Evolutionary conservation across 2,329 filamentous ascomycete genomes (phyloP).

Genomic region (Ophiostoma quercus): DNA sequence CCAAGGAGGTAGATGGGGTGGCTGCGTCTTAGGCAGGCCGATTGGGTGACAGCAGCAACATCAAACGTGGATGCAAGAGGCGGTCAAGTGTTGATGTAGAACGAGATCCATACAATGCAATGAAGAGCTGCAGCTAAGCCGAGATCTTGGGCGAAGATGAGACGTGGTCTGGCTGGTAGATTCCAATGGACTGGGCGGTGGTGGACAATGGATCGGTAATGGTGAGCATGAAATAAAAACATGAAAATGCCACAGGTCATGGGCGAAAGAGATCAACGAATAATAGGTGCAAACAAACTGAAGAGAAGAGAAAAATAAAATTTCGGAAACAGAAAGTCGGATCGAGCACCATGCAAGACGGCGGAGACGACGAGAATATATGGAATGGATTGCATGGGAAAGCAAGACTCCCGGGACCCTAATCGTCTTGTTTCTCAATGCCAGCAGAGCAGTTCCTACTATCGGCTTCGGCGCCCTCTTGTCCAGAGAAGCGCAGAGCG

Average conservation of each 20-base stretch:
- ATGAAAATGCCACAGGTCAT: not conserved
- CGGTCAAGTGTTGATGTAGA: constrained; percentile 2
- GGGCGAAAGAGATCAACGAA: not conserved
- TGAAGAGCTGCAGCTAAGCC: not conserved
- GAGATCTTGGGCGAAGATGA: constrained; percentile 5
- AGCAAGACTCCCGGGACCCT: not conserved
- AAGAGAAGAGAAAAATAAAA: not conserved
- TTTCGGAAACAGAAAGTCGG: not conserved
- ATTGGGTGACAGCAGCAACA: constrained; percentile 14
- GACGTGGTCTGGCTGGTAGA: constrained; percentile 4
- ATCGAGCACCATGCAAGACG: constrained; percentile 18
- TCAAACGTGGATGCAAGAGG: constrained; percentile 14
- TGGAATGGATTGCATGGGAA: not conserved
- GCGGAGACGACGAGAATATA: constrained; percentile 23
- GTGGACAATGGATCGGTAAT: not conserved
- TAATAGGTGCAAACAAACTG: not conserved
- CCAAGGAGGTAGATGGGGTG: not conserved
- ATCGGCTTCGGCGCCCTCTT: not conserved
- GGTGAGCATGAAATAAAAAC: not conserved
- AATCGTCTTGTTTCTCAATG: not conserved
- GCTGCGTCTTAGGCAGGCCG: not conserved
- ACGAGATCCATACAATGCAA: constrained; percentile 15
- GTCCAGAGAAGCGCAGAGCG: not conserved
- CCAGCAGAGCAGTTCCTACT: not conserved
- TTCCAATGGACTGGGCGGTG: not conserved